phyloP scores from a whole-genome alignment of 768 basidiomycete species.

The Auricularia heimuer region DNA sequence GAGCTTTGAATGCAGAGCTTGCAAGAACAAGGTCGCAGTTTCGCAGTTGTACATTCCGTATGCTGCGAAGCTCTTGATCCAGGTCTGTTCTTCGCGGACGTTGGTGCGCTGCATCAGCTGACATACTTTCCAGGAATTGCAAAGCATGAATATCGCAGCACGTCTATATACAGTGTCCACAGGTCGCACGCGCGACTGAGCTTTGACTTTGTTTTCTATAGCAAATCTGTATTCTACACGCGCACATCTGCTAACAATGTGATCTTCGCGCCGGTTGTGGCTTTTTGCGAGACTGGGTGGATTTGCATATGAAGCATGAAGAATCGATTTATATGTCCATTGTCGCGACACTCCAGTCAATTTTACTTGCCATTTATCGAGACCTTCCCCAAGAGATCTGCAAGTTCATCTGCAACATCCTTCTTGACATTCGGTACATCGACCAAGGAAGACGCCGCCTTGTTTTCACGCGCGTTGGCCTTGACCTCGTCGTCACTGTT shows the following conservation, averaged over 20 bases:
- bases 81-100: conserved; percentile 39
- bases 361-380: neutral
- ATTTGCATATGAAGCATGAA: too few relatives aligned
- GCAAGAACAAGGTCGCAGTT: conserved; percentile 93
- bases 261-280: too few relatives aligned
- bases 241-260: too few relatives aligned
- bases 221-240: neutral
- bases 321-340: too few relatives aligned
- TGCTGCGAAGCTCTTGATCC: conserved; percentile 93
- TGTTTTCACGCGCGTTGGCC: conserved; percentile 23
- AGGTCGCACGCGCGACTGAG: conserved; percentile 63
- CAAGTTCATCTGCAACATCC: conserved; percentile 44
- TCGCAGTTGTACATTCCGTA: conserved; percentile 92
- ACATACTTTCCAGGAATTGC: conserved; percentile 53
- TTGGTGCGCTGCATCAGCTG: neutral
- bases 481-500: conserved; percentile 35
- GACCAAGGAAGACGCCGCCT: conserved; percentile 16
- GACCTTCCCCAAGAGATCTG: conserved; percentile 59
- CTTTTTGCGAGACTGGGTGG: too few relatives aligned
- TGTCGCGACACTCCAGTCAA: too few relatives aligned
- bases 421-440: conserved; percentile 9
- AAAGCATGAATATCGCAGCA: conserved; percentile 92
- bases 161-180: conserved; percentile 81
- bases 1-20: conserved; percentile 96
- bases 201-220: neutral